Percentiles rank a stretch among this genome's conserved stretches.
These are phyloP conservation scores for Cyanidioschyzon merolae DNA, from an alignment of 23 red algal genomes.

Conservation along the genomic window DNA sequence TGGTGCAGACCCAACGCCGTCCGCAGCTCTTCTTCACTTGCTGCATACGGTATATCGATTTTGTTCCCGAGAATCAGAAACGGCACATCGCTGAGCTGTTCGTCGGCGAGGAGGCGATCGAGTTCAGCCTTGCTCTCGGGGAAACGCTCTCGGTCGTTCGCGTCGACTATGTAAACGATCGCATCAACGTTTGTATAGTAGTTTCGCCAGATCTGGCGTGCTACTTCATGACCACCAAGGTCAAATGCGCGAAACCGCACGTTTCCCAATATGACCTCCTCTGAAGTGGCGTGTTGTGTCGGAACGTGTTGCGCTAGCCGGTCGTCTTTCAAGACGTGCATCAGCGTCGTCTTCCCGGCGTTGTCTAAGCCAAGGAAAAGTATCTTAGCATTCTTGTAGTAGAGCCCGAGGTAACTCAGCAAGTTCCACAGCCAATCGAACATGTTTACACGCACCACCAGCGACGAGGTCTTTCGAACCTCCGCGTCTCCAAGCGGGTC, in stretches of 20 bases:
- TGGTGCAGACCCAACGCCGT: slow-evolving; percentile 76
- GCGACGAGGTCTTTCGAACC: too few species aligned
- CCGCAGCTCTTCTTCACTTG: slow-evolving; percentile 88
- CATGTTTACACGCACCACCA: too few species aligned
- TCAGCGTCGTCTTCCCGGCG: slow-evolving; percentile 97
- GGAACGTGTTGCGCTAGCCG: slow-evolving; percentile 77
- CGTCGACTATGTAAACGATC: slow-evolving; percentile 92
- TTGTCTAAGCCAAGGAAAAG: slow-evolving; percentile 99
- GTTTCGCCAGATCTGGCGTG: slow-evolving; percentile 94
- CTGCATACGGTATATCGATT: slow-evolving; percentile 84
- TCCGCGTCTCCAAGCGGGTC: too few species aligned
- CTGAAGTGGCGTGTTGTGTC: slow-evolving; percentile 90
- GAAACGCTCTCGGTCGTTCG: slow-evolving; percentile 88
- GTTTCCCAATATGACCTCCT: slow-evolving; percentile 85
- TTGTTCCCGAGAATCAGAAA: slow-evolving; percentile 99
- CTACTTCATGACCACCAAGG: slow-evolving; percentile 84
- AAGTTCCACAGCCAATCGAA: slow-evolving; percentile 97
- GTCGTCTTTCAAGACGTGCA: slow-evolving; percentile 94
- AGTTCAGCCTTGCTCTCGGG: slow-evolving; percentile 85
- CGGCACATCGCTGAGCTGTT: slow-evolving; percentile 87
- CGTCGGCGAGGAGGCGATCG: slow-evolving; percentile 64
- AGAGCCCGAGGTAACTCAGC: slow-evolving; percentile 85
- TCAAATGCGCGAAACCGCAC: slow-evolving; percentile 96
- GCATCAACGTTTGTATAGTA: slow-evolving; percentile 98
- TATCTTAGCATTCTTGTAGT: slow-evolving; percentile 98